phyloP scores from a whole-genome alignment of 1,284 basidiomycete genomes.

The Golubevia sp. region DNA sequence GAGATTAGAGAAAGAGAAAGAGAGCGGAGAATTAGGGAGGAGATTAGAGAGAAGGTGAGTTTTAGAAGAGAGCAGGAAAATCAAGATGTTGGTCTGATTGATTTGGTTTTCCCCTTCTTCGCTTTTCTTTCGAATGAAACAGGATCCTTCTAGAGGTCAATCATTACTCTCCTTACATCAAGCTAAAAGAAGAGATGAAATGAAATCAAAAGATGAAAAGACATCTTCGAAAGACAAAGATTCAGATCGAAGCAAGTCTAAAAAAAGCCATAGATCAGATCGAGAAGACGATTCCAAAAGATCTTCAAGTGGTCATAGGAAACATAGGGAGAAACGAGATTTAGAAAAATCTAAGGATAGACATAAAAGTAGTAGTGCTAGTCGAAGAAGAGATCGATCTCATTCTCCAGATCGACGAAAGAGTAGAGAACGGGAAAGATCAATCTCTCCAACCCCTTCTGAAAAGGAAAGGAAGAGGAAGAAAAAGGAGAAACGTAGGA shows the following conservation, averaged over 20 bases:
- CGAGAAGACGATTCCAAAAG: not conserved
- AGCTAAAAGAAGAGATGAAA: not conserved
- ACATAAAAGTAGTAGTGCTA: not conserved
- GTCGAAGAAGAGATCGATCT: not conserved
- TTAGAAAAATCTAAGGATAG: no score
- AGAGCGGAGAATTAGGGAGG: conserved; percentile 9
- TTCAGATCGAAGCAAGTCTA: not conserved
- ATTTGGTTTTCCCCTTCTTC: not conserved
- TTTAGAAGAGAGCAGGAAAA: not conserved
- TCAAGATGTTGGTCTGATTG: not conserved
- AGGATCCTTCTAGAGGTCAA: not conserved
- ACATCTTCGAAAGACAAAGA: not conserved
- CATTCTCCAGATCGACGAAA: not conserved
- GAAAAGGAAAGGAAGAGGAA: not conserved
- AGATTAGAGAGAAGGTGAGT: not conserved
- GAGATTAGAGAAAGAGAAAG: conserved; percentile 15
- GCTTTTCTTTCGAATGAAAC: not conserved
- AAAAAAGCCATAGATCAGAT: not conserved
- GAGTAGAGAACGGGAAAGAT: conserved; percentile 6
- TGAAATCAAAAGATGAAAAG: not conserved
- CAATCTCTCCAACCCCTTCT: not conserved
- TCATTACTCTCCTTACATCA: not conserved
- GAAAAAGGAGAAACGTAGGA: not conserved
- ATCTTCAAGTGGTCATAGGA: no score
- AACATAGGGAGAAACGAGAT: no score